Percentiles rank a stretch among this genome's conserved stretches.
These are phyloP conservation scores for Nymphaea colorata DNA, from an alignment of 164 flowering plant genomes.

Conservation along the genomic window DNA sequence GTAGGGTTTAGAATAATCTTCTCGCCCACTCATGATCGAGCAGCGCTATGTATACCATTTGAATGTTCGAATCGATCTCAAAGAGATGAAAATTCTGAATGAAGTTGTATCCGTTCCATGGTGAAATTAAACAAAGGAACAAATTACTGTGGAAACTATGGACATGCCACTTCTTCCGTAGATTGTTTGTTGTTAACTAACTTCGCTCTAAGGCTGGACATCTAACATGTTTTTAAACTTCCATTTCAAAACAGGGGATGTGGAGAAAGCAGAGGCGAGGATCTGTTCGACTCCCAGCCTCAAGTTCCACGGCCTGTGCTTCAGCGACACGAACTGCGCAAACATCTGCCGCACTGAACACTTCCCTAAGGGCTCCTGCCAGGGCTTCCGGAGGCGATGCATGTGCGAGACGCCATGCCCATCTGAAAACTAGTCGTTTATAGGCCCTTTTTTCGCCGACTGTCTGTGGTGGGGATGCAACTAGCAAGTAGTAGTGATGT, in stretches of 20 bases:
- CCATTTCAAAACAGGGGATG: background rate
- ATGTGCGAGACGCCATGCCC: background rate
- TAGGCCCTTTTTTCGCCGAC: no score
- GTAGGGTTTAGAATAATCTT: no score
- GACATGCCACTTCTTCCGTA: background rate
- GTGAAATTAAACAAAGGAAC: background rate
- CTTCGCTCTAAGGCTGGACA: no score
- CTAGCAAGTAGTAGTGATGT: no score
- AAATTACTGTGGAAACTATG: no score
- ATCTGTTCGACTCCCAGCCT: background rate
- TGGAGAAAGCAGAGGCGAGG: background rate
- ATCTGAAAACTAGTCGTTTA: background rate
- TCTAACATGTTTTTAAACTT: no score
- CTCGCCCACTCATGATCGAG: no score
- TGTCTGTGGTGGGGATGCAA: no score
- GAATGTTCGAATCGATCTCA: no score
- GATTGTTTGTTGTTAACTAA: background rate
- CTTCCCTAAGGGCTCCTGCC: background rate
- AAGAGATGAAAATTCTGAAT: background rate
- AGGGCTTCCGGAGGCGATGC: background rate
- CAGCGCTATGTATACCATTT: no score
- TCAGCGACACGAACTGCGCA: background rate
- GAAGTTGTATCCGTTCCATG: background rate
- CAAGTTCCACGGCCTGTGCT: background rate
- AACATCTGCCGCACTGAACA: background rate